Evolutionary conservation across 2,329 filamentous ascomycete genomes (phyloP), one percentile per base, ranked within the genome.

Genomic region (Calonectria crousiana): DNA sequence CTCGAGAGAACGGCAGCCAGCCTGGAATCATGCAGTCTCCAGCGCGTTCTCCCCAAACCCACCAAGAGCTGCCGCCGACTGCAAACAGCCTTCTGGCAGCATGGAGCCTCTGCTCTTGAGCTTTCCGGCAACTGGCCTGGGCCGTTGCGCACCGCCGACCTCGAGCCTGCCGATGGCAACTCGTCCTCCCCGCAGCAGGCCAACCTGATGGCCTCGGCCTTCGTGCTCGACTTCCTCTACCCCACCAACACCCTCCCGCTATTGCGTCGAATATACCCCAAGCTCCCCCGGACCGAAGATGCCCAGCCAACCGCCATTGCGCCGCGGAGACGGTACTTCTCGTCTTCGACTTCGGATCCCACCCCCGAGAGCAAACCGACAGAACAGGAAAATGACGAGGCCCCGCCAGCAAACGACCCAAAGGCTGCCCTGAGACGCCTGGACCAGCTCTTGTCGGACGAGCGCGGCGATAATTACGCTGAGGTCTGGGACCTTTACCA

Each of bases 221-320:
- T 90, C 69, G 82, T 90, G 62, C 87, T 92, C 80, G 90, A 91
- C 80, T 91, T 91, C 69, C 82, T 91, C 11, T 91, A 91, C 67
- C 90, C 90, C 6, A 86, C 78, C 41, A 86, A 86, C 13, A 85
- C 88, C 14, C 71, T 86, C 16, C 82, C 85, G 18, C 82, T 89
- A 6, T 77, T 89, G 73, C 86, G 86, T 52, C 85, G 84, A 34
- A 77, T 84, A 13, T 83, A 84, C 56, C 81, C 82, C n/a, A 76
- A 75, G 28, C 53, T 83, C 3, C 78, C 80, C 10, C 77, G 73
- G 53, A 67, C 80, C 28, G 82, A 78, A 52, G 69, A 78, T 62
- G 77, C 74, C 16, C 74, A 70, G 6, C 67, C 62, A 13, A 52
- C 71, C 23, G 38, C 67, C 20, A 70, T 69, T 11, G 66, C 74